Evolutionary conservation across 139 green algal genomes (phyloP), one percentile per base, ranked within the genome.

Genomic region (Microglena sp.): DNA sequence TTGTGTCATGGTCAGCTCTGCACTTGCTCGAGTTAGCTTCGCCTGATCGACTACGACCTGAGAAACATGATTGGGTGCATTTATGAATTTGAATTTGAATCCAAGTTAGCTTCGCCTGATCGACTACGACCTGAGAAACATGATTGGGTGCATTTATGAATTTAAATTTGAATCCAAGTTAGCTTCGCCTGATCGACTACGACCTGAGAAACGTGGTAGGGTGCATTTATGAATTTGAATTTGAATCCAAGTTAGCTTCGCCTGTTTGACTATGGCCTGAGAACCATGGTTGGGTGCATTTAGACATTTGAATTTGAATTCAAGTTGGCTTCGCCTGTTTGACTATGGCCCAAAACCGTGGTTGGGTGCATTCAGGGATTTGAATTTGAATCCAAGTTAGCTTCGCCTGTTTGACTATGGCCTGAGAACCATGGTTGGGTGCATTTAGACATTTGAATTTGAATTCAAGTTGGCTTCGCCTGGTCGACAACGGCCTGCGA

Each of bases 1-100:
- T 45, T 94, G 67, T 0, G 72, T 66, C 56, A 94, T 80, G 0
- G 86, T 92, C 63, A 94, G 76, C 62, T 87, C 77, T 35, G 75
- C 62, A 30, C 44, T 75, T 5, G 76, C 79, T 22, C 65, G 66
- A 3, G 56, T 74, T 22, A 85, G 66, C 66, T 82, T 72, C 44
- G 70, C 74, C 64, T 85, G 78, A 30, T 73, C 58, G 11, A 85
- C 73, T 11, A 82, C 74, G 4, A 84, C 82, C 81, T 85, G 71
- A 5, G 57, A n/a, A 35, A 44, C 53, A 18, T 50, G 64, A 46
- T 69, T 66, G 3, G 60, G 65, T 50, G 77, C 68, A 50, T 50
- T 50, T 50, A 50, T 24, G 15, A 50, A 11, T 18, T 18, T 18
- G 40, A 18, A 11, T 50, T 50, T 24, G 40, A 50, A 26, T 59